A percentile compares a stretch with the other conserved stretches of the same genome.
Conservation (phyloP, 345 rosid genomes). For the Lepidium sativum region DNA sequence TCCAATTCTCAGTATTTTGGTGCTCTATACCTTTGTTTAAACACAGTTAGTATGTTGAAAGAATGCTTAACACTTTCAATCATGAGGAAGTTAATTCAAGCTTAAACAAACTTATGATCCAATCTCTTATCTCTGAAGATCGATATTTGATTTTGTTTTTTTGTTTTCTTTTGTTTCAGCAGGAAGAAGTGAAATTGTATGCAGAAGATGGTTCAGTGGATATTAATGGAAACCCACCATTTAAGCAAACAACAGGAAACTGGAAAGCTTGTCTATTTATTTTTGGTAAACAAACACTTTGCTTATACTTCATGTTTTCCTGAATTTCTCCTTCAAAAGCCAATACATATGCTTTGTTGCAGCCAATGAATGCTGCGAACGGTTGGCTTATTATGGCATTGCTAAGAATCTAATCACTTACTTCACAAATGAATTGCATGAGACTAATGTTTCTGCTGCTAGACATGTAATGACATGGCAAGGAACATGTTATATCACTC, state of each 20-base stretch:
- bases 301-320: not conserved
- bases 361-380: constrained; percentile 29
- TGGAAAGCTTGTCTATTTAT: constrained; percentile 85
- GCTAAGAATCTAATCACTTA: constrained; percentile 23
- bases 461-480: constrained; percentile 54
- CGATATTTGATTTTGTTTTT: not conserved
- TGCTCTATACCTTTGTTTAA: not conserved
- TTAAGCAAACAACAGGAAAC: constrained; percentile 53
- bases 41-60: not conserved
- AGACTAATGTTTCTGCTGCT: constrained; percentile 26
- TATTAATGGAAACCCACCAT: constrained; percentile 47
- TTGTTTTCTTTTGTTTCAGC: not conserved
- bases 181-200: constrained; percentile 35
- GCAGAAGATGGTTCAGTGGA: constrained; percentile 89
- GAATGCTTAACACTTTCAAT: not conserved
- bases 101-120: not conserved
- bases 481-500: constrained; percentile 52
- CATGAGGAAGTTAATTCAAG: not conserved
- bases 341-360: not conserved
- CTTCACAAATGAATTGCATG: constrained; percentile 12
- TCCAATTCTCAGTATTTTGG: not conserved
- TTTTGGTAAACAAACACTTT: constrained; percentile 34
- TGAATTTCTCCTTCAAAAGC: not conserved
- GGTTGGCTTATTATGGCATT: constrained; percentile 50
- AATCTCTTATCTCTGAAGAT: not conserved